phyloP scores from a whole-genome alignment of 805 yeast genomes.

The Candida koratica region DNA sequence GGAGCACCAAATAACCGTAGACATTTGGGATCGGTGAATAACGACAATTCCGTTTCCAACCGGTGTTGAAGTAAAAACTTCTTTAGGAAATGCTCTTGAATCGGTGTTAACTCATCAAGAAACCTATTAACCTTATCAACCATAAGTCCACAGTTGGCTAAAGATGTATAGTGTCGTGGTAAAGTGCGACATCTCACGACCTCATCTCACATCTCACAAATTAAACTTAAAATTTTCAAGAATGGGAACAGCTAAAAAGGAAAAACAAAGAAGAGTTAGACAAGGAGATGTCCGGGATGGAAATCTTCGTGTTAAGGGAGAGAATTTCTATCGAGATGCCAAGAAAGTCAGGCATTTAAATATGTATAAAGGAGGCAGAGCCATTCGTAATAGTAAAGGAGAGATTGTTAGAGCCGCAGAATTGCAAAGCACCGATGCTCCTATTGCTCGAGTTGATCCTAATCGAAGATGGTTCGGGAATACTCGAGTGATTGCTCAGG shows the following conservation, averaged over 20 bases:
- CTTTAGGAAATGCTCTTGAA: constrained; percentile 84
- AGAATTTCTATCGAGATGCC: constrained; percentile 92
- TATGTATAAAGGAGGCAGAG: constrained; percentile 92
- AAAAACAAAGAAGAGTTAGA: constrained; percentile 79
- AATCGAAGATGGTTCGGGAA: constrained; percentile 97
- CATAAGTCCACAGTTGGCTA: background rate
- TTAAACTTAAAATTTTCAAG: constrained; percentile 10
- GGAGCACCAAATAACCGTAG: constrained; percentile 76
- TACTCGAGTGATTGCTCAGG: constrained; percentile 95
- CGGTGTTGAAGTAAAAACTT: constrained; percentile 68
- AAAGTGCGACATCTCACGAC: constrained; percentile 6
- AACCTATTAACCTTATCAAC: constrained; percentile 6
- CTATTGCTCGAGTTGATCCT: constrained; percentile 91
- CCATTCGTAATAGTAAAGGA: constrained; percentile 81
- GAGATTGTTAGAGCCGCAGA: constrained; percentile 84
- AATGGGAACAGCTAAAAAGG: constrained; percentile 95
- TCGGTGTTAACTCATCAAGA: constrained; percentile 40
- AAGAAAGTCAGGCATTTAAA: constrained; percentile 83
- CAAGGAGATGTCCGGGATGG: constrained; percentile 83
- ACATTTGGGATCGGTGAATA: constrained; percentile 56
- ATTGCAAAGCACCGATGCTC: constrained; percentile 81
- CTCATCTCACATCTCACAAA: background rate
- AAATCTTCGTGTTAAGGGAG: constrained; percentile 91
- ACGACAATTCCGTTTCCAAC: constrained; percentile 58
- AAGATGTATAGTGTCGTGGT: too few relatives aligned